phyloP scores from a whole-genome alignment of 2,329 filamentous ascomycete species.

The Pyrenochaeta sp. region DNA sequence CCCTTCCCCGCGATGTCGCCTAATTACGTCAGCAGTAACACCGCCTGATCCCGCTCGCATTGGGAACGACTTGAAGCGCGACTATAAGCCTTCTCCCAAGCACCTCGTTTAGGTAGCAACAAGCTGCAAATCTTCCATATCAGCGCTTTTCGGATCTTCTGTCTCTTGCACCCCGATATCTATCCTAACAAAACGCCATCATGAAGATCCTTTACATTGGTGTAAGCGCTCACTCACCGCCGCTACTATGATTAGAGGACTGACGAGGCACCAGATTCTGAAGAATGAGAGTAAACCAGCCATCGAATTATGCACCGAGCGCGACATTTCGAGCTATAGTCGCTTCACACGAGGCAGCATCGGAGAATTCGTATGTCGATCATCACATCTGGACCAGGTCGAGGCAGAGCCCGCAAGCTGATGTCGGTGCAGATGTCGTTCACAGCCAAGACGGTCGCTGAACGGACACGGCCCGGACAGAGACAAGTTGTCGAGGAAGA shows the following conservation, averaged over 20 bases:
- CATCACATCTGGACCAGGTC: neutral
- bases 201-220: constrained; percentile 93
- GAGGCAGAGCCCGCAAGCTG: constrained; percentile 7
- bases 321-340: constrained; percentile 79
- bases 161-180: neutral
- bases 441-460: constrained; percentile 86
- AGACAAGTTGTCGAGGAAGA: constrained; percentile 87
- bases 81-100: constrained; percentile 28
- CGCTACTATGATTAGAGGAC: constrained; percentile 20
- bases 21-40: constrained; percentile 28
- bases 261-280: constrained; percentile 68
- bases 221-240: constrained; percentile 62
- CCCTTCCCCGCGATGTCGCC: constrained; percentile 29
- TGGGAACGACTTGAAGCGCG: constrained; percentile 6
- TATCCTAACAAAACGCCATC: constrained; percentile 32
- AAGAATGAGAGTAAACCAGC: constrained; percentile 79
- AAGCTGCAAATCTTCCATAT: neutral
- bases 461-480: constrained; percentile 81
- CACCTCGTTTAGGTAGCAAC: constrained; percentile 11
- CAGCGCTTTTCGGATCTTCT: neutral
- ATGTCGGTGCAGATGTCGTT: constrained; percentile 71
- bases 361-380: constrained; percentile 35
- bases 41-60: constrained; percentile 6
- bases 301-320: constrained; percentile 78
- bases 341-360: constrained; percentile 72